Percentiles rank a stretch among this genome's conserved stretches.
phyloP scores from a whole-genome alignment of 345 rosid species.

The Moricandia moricandioides region DNA sequence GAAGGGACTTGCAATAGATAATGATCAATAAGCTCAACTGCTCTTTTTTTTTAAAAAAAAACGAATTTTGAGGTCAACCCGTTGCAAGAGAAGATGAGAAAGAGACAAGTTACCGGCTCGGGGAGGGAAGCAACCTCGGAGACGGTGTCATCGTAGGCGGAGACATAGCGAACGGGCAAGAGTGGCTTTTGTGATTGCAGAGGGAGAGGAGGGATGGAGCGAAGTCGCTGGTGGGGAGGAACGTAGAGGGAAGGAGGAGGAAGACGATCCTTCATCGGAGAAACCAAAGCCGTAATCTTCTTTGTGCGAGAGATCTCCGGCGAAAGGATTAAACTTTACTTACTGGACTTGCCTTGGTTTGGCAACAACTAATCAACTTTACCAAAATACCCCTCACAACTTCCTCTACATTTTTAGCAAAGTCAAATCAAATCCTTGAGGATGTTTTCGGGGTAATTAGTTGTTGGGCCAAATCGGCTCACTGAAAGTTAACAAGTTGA shows the following conservation, averaged over 20 bases:
- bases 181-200: background rate
- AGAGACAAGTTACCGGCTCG: conserved; percentile 6
- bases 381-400: background rate
- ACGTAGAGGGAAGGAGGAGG: conserved; percentile 57
- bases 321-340: background rate
- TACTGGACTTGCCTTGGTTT: background rate
- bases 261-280: conserved; percentile 70
- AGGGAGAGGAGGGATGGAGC: conserved; percentile 29
- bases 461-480: background rate
- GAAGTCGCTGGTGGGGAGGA: conserved; percentile 71
- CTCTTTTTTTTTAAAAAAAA: background rate
- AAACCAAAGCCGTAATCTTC: conserved; percentile 28
- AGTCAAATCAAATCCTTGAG: background rate
- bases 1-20: background rate
- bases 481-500: background rate
- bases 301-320: conserved; percentile 9
- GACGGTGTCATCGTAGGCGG: conserved; percentile 30
- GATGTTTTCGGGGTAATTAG: background rate
- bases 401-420: background rate
- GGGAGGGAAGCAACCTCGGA: conserved; percentile 8
- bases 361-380: background rate
- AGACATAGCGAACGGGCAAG: conserved; percentile 26
- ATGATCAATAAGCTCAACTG: background rate
- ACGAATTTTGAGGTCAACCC: background rate
- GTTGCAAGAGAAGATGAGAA: background rate